A percentile compares a stretch with the other conserved stretches of the same genome.
These are phyloP conservation scores for Candida dendrica DNA, from an alignment of 805 yeast genomes.

Conservation along the genomic window DNA sequence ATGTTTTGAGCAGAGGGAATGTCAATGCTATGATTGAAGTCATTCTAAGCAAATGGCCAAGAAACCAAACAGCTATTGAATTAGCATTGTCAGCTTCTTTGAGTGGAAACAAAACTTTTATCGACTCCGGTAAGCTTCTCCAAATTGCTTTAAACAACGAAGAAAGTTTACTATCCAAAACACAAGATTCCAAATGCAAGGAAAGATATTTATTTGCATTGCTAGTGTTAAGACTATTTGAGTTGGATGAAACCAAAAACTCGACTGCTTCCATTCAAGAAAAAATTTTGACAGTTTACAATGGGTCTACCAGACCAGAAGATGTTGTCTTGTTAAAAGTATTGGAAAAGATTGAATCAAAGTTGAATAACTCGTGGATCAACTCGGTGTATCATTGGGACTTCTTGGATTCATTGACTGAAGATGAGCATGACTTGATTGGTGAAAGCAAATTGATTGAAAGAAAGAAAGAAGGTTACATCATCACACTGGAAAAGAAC, in stretches of 20 bases:
- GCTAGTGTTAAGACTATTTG: conserved; percentile 42
- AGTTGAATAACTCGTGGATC: conserved; percentile 55
- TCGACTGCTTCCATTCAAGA: conserved; percentile 42
- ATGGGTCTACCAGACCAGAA: conserved; percentile 53
- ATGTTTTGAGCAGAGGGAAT: conserved; percentile 34
- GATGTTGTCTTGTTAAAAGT: conserved; percentile 58
- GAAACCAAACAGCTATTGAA: conserved; percentile 32
- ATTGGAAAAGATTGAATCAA: conserved; percentile 50
- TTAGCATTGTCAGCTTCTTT: conserved; percentile 35
- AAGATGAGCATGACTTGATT: conserved; percentile 37
- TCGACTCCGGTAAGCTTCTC: conserved; percentile 44
- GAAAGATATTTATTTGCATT: conserved; percentile 37
- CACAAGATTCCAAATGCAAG: conserved; percentile 17
- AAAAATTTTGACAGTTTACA: conserved; percentile 44
- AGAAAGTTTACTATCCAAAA: conserved; percentile 25
- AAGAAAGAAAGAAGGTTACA: conserved; percentile 38
- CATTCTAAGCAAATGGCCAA: conserved; percentile 44
- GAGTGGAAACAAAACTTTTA: conserved; percentile 26
- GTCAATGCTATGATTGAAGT: conserved; percentile 64
- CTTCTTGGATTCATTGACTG: conserved; percentile 31
- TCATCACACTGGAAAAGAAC: conserved; percentile 42
- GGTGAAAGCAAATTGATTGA: conserved; percentile 42
- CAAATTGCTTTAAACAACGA: conserved; percentile 59
- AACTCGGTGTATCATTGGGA: conserved; percentile 61
- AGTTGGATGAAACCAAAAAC: conserved; percentile 35